These are phyloP conservation scores for Thalia dealbata DNA, from an alignment of 176 grass and related monocot genomes.

Conservation along the genomic window DNA sequence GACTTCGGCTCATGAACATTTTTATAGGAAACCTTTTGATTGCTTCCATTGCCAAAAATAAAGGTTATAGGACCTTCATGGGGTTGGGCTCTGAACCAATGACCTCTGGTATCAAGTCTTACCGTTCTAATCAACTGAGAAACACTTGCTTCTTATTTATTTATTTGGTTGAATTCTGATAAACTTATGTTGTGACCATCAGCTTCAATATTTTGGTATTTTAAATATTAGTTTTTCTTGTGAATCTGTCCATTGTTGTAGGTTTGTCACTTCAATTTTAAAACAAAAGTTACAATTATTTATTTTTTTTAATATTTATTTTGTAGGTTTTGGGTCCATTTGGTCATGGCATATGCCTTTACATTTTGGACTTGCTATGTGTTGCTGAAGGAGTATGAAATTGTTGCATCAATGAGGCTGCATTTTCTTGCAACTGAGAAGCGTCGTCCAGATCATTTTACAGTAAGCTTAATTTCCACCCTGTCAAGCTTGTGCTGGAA, in stretches of 20 bases:
- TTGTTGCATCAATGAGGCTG: conserved; percentile 16
- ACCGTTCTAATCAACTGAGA: too few species aligned
- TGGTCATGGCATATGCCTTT: conserved; percentile 13
- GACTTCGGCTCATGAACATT: not conserved
- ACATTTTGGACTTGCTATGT: conserved; percentile 18
- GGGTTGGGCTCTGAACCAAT: too few species aligned
- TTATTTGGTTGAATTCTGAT: not conserved
- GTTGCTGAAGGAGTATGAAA: conserved; percentile 2
- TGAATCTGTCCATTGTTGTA: not conserved
- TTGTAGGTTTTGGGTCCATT: conserved; percentile 8
- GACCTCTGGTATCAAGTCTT: too few species aligned
- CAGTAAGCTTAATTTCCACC: not conserved
- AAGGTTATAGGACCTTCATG: too few species aligned
- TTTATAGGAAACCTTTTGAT: not conserved
- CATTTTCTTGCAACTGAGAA: conserved; percentile 17
- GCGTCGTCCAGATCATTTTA: conserved; percentile 15
- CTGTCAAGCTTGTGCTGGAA: not conserved
- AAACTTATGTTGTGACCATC: not conserved
- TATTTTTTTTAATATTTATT: not conserved
- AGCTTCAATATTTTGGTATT: not conserved
- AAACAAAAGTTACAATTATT: not conserved
- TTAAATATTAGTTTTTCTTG: too few species aligned
- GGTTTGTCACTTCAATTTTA: not conserved
- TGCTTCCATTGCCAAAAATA: not conserved
- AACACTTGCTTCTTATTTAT: too few species aligned